These are phyloP conservation scores for Pseudozyma hubeiensis DNA, from an alignment of 1,284 basidiomycete species.

Conservation along the genomic window DNA sequence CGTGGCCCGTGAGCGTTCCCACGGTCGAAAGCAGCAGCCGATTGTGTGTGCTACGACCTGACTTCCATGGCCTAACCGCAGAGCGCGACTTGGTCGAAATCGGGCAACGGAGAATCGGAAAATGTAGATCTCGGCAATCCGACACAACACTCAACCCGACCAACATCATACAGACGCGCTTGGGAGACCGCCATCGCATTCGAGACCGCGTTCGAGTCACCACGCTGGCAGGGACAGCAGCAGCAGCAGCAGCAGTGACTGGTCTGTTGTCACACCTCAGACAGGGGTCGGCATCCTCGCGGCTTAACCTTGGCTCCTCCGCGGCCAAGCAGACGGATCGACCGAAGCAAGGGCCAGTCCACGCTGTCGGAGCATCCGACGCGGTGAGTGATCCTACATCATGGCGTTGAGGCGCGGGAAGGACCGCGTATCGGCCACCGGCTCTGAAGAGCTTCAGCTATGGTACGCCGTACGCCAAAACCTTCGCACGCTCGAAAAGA, in stretches of 20 bases:
- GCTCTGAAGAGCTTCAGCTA: constrained; percentile 61
- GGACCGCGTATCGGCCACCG: constrained; percentile 43
- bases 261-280: not conserved
- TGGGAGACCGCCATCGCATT: constrained; percentile 18
- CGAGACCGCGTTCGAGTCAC: constrained; percentile 12
- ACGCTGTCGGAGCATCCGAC: not conserved
- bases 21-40: too few relatives aligned
- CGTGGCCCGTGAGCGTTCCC: too few relatives aligned
- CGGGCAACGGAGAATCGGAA: not conserved
- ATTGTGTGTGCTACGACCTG: too few relatives aligned
- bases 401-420: constrained; percentile 48
- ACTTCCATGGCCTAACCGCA: too few relatives aligned
- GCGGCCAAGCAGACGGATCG: not conserved
- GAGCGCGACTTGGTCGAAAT: not conserved
- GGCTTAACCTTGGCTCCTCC: constrained; percentile 1
- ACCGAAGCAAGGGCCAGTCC: not conserved
- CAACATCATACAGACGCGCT: constrained; percentile 13
- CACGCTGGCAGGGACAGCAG: too few relatives aligned
- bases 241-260: not conserved
- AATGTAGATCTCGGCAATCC: constrained; percentile 1
- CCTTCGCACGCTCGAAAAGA: constrained; percentile 57
- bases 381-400: not conserved
- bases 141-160: not conserved
- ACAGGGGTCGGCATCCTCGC: constrained; percentile 6
- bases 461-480: constrained; percentile 62